phyloP scores from a whole-genome alignment of 305 asterid genomes.

The Solanum hybrid region DNA sequence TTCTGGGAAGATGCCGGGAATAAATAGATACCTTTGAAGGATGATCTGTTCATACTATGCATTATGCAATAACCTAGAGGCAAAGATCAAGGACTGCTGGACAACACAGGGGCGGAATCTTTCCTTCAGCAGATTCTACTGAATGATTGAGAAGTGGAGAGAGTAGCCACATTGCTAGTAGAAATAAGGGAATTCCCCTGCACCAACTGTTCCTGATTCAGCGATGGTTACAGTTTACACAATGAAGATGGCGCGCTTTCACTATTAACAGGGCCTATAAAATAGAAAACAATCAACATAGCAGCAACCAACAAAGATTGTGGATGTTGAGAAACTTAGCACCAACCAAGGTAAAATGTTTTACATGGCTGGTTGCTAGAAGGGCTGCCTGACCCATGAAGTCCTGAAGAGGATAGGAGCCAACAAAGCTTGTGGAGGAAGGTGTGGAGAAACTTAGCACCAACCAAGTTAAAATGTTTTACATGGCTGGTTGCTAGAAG shows the following conservation, averaged over 20 bases:
- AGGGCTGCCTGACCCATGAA: not conserved
- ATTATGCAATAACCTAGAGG: not conserved
- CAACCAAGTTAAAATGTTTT: not conserved
- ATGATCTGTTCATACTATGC: not conserved
- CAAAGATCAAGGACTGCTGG: not conserved
- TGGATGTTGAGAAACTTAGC: not conserved
- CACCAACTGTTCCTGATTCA: not conserved
- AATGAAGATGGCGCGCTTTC: not conserved
- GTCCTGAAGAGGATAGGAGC: not conserved
- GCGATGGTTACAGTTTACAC: not conserved
- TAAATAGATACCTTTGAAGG: not conserved
- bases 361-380: not conserved
- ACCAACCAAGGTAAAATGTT: not conserved
- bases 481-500: not conserved
- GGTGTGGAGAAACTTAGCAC: not conserved
- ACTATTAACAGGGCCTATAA: not conserved
- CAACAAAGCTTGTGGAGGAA: not conserved
- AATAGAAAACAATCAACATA: not conserved
- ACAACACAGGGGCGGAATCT: not conserved
- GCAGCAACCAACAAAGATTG: not conserved
- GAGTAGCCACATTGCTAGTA: not conserved
- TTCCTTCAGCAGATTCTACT: not conserved
- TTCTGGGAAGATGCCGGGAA: not conserved
- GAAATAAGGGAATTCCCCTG: not conserved
- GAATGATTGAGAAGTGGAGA: not conserved